Evolutionary conservation across 257 asterid species (phyloP).

Genomic region (Solanum raphanifolium): DNA sequence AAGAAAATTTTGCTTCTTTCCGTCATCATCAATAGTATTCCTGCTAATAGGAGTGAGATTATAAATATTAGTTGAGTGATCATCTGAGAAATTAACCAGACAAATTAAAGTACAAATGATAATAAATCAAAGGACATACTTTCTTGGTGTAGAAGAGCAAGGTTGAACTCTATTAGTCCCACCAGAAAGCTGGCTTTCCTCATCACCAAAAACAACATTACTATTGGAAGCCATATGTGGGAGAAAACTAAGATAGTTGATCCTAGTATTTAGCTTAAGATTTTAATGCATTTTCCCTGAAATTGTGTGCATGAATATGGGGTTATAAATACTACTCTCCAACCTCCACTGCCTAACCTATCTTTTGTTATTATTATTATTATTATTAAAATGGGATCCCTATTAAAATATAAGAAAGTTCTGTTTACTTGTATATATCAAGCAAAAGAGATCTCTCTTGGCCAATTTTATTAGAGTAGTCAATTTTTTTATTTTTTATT

Average conservation of each 20-base stretch:
- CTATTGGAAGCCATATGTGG: not conserved
- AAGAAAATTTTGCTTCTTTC: constrained; percentile 14
- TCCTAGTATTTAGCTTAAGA: not conserved
- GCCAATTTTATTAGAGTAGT: not conserved
- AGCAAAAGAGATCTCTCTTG: not conserved
- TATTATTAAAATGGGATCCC: not conserved
- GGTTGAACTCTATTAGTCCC: not conserved
- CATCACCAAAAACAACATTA: not conserved
- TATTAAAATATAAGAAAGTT: no score
- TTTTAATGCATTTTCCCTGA: not conserved
- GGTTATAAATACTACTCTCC: not conserved
- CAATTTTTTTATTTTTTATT: not conserved
- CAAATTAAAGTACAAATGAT: no score
- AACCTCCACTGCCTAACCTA: not conserved
- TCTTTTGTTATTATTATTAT: not conserved
- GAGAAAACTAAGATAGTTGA: not conserved
- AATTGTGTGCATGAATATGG: not conserved
- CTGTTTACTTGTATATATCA: not conserved
- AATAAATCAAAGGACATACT: not conserved
- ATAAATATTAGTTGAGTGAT: not conserved
- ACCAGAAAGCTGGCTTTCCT: not conserved
- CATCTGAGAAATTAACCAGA: no score
- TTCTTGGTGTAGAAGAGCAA: not conserved
- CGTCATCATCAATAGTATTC: not conserved
- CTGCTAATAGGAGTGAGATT: not conserved